Base-by-base conservation (phyloP, 1,284 basidiomycete species). In the Bondarzewia mesenterica region DNA sequence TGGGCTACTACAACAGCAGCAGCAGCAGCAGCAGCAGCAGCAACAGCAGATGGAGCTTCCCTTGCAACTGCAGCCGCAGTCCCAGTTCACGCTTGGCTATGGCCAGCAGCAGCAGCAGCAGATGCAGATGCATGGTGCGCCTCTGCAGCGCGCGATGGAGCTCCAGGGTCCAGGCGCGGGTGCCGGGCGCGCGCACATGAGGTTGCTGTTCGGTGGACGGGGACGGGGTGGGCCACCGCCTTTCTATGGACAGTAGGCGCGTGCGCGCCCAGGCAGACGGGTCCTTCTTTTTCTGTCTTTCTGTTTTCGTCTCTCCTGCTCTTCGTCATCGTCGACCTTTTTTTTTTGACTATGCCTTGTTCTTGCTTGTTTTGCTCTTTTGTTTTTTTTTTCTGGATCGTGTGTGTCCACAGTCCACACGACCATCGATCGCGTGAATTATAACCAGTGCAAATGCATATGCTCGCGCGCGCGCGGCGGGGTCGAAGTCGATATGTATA, bases 191-290 rank as follows among this genome's bases (percentile, higher is more conserved):
- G 52, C 45, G 25, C 53, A 47, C 10, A 10, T 25, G 29, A 44
- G 52, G 0, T 37, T 48, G 23, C 42, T 53, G 37, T 54, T 54
- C 22, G 52, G 51, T 8, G 53, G 53, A 39, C 53, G 52, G 5
- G 52, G 52, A 32, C 44, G 52, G 49, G 41, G 16, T 7, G 41
- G 12, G 18, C 12, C 20, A 42, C 20, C 20, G 23, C 14, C 29
- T 15, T 15, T 10, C 15, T 15, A 3, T 15, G 29, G 8, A 15
- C 29, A 7, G 29, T 32, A 10, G 2, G 15, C 15, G 29, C 15
- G 2, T 7, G 15, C 3, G 29, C 10, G 29, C 10, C n/a, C 29
- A 32, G 29, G 29, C 2, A n/a, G n/a, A 32, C 3, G n/a, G 29
- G n/a, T n/a, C n/a, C n/a, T n/a, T n/a, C n/a, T n/a, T n/a, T n/a